Base-by-base conservation (phyloP, 2,329 filamentous ascomycete species). In the Cordyceps cateniannulata region DNA sequence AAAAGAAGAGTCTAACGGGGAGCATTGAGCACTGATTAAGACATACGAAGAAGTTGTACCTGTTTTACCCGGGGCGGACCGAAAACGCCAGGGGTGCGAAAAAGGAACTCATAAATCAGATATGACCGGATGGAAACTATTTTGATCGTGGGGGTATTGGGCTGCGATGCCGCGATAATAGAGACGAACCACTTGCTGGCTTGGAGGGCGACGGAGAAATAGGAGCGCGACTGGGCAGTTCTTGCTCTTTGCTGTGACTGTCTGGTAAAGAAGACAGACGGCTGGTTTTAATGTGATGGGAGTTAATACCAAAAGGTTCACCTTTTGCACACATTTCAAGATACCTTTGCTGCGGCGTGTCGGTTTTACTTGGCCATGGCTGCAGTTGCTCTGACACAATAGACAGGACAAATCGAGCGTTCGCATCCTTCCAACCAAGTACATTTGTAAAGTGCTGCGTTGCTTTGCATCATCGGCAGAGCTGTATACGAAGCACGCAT, bases 401-500 rank as follows among this genome's bases (percentile, higher is more conserved):
- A n/a, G n/a, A n/a, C n/a, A n/a, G n/a, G n/a, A n/a, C n/a, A n/a
- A n/a, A n/a, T n/a, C n/a, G n/a, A n/a, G n/a, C n/a, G n/a, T n/a
- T n/a, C n/a, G n/a, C n/a, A n/a, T n/a, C 29, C 29, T 7, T 32
- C 29, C 5, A 25, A 22, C 5, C 5, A 29, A 44, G 42, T 22
- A 22, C 5, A 5, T 44, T 45, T 9, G 18, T 16, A 35, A 24
- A 44, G 35, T 48, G 6, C n/a, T 14, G 8, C 35, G 24, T 35
- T 35, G 45, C 12, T 44, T 42, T 51, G 47, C 56, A 51, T 44
- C 35, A 59, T 59, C 38, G 18, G 48, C 10, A 42, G 27, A 49
- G 18, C 20, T 38, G 40, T 40, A 60, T 60, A 60, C 58, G 58
- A 60, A 24, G 44, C 58, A 49, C 58, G 47, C 50, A 49, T 60